Evolutionary conservation across 2,329 filamentous ascomycete genomes (phyloP).

Genomic region (Xylaria sp.): DNA sequence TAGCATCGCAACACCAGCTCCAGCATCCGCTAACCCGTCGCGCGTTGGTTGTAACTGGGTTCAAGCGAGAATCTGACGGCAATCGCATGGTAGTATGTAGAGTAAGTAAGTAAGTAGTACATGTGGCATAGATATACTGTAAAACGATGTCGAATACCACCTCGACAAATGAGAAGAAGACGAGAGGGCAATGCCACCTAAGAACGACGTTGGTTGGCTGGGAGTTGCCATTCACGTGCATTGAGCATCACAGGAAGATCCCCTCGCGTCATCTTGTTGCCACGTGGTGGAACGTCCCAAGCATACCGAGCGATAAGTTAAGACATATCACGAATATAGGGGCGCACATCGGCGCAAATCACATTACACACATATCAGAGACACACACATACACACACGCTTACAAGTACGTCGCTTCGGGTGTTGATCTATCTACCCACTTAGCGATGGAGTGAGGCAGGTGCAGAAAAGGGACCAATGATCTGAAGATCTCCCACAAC

Average conservation of each 20-base stretch:
- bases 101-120: no score
- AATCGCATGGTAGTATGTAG: not conserved
- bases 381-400: not conserved
- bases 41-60: slow-evolving; percentile 4
- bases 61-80: not conserved
- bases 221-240: slow-evolving; percentile 9
- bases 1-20: no score
- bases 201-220: not conserved
- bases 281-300: slow-evolving; percentile 19
- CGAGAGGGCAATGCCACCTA: not conserved
- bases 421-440: slow-evolving; percentile 2
- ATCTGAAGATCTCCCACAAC: not conserved
- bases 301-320: slow-evolving; percentile 4
- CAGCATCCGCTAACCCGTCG: not conserved
- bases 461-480: not conserved
- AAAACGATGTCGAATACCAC: not conserved
- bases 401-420: no score
- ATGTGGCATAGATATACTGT: not conserved
- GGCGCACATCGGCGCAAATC: slow-evolving; percentile 6
- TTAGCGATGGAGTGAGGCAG: not conserved
- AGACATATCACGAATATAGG: slow-evolving; percentile 5
- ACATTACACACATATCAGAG: no score
- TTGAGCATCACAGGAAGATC: slow-evolving; percentile 1
- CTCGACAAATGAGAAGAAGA: not conserved
- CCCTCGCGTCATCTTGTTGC: slow-evolving; percentile 11